A percentile compares a stretch with the other conserved stretches of the same genome.
Evolutionary conservation across 257 asterid genomes (phyloP).

Genomic region (Cinchona pubescens): DNA sequence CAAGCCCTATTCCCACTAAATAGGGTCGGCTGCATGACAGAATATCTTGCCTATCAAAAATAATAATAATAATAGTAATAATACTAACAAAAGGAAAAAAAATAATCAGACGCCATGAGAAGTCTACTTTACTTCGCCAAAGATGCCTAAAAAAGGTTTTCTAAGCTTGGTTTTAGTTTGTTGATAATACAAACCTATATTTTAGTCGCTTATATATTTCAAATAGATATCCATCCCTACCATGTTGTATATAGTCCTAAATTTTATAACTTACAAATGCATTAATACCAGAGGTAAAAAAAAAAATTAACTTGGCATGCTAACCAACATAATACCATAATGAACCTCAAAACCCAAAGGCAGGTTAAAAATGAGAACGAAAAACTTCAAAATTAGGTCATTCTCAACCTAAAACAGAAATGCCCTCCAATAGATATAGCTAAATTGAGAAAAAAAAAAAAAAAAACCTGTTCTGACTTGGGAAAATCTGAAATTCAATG

Average conservation of each 20-base stretch:
- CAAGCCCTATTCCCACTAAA: too few relatives aligned
- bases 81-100: too few relatives aligned
- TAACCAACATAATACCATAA: not conserved
- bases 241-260: not conserved
- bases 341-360: not conserved
- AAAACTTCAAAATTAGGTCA: not conserved
- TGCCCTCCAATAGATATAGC: not conserved
- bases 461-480: constrained; percentile 67
- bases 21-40: too few relatives aligned
- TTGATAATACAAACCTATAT: not conserved
- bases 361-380: not conserved
- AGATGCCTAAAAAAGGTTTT: not conserved
- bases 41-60: too few relatives aligned
- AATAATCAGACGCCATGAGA: not conserved
- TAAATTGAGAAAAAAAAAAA: constrained; percentile 3
- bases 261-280: not conserved
- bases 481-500: constrained; percentile 69
- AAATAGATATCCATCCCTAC: not conserved
- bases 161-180: not conserved
- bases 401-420: not conserved
- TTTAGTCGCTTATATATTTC: not conserved
- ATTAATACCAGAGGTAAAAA: not conserved
- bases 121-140: not conserved
- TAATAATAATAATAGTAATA: too few relatives aligned
- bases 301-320: not conserved